Percentiles rank a stretch among this genome's conserved stretches.
phyloP scores from a whole-genome alignment of 83 land plant genomes.

The Diphasiastrum complanatum region DNA sequence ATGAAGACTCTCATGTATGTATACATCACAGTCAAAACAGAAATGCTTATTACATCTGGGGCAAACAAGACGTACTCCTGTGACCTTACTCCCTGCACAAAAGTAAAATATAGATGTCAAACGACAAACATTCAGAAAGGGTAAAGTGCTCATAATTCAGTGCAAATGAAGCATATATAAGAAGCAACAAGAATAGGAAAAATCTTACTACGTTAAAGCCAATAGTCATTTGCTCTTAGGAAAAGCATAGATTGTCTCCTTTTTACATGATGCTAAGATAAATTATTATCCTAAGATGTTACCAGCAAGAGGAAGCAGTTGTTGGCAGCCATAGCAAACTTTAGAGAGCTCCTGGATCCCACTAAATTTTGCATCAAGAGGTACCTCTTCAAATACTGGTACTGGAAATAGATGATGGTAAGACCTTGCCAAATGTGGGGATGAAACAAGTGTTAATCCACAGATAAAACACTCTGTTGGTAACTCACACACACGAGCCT shows the following conservation, averaged over 20 bases:
- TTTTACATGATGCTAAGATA: neutral
- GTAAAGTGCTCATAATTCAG: neutral
- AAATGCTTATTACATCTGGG: conserved; percentile 78
- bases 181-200: neutral
- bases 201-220: neutral
- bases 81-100: conserved; percentile 49
- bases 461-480: conserved; percentile 87
- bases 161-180: too few species aligned
- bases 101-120: neutral
- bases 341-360: conserved; percentile 27
- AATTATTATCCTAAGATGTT: neutral
- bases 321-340: conserved; percentile 87
- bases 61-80: conserved; percentile 56
- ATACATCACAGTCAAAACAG: conserved; percentile 92
- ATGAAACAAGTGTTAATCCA: conserved; percentile 84
- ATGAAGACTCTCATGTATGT: conserved; percentile 94
- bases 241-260: neutral
- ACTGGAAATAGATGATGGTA: conserved; percentile 97
- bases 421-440: conserved; percentile 96
- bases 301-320: conserved; percentile 61
- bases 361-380: conserved; percentile 20
- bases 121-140: neutral
- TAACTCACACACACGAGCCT: conserved; percentile 87
- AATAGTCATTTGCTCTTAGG: neutral
- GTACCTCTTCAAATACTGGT: conserved; percentile 69